Evolutionary conservation across 108 stramenopile species (phyloP), one percentile per base, ranked within the genome.

Genomic region (Cyclotella sp.): DNA sequence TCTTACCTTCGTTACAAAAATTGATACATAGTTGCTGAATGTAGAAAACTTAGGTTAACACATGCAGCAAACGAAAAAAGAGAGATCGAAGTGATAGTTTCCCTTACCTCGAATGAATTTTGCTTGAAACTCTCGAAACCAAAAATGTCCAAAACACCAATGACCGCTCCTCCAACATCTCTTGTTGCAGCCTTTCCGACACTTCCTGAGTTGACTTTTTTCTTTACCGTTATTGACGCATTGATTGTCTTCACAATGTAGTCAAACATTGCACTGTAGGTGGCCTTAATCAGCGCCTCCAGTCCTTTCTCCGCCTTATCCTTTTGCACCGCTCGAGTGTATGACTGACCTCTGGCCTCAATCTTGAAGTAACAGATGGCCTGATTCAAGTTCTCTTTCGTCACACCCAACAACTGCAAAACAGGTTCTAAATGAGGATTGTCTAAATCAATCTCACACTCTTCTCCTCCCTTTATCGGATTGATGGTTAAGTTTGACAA

Each of bases 91-190:
- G 55, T 5, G 55, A 57, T 1, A 24, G 55, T n/a, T 3, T 7
- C 34, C 29, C 60, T 39, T 13, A 61, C 60, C 60, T 96, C 93
- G 63, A 94, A 92, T 3, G 77, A 77, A 70, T 97, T 96, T 28
- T 77, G 83, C 65, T 89, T 82, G 86, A 98, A 97, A 55, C 83
- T 89, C 81, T 99, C 97, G 71, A 99, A 99, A 13, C 98, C 98
- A 88, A 98, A 99, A 57, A 99, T 99, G 81, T 99, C 98, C 30
- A 99, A 79, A 15, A 99, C 89, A 70, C 97, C 97, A 73, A 98
- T 96, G 40, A 85, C 61, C 16, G 93, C 90, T 29, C 68, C 68
- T 26, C 77, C 61, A 1, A 41, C 51, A 73, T 49, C 63, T 64
- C 41, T 49, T 58, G 58, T 11, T 18, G 29, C 34, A 14, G 27